These are phyloP conservation scores for Dictyostelium firmibasis DNA, from an alignment of 78 protist species.

Conservation along the genomic window DNA sequence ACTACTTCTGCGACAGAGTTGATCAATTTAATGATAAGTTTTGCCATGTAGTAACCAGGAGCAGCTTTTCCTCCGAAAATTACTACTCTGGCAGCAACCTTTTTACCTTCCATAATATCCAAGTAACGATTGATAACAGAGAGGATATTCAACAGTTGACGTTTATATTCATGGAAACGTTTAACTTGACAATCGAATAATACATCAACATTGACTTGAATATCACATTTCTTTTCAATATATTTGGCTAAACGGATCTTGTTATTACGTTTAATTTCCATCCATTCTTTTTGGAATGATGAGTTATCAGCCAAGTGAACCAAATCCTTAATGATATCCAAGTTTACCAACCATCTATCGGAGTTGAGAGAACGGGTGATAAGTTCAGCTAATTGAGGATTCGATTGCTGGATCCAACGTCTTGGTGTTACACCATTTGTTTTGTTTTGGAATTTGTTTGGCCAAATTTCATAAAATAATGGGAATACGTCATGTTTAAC, in stretches of 20 bases:
- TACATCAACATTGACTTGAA: slow-evolving; percentile 81
- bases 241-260: slow-evolving; percentile 90
- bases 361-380: slow-evolving; percentile 85
- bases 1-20: slow-evolving; percentile 90
- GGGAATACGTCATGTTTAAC: slow-evolving; percentile 87
- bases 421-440: slow-evolving; percentile 98
- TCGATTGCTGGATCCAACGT: slow-evolving; percentile 94
- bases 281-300: slow-evolving; percentile 81
- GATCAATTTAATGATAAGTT: slow-evolving; percentile 93
- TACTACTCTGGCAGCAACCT: slow-evolving; percentile 75
- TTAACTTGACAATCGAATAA: slow-evolving; percentile 95
- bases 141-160: slow-evolving; percentile 94
- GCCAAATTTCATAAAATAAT: slow-evolving; percentile 89
- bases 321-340: slow-evolving; percentile 79
- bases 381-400: slow-evolving; percentile 85
- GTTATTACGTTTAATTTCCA: slow-evolving; percentile 65
- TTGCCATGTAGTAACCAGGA: slow-evolving; percentile 95
- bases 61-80: slow-evolving; percentile 98
- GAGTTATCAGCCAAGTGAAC: slow-evolving; percentile 78
- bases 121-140: slow-evolving; percentile 65
- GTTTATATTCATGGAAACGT: slow-evolving; percentile 98
- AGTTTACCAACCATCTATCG: slow-evolving; percentile 87
- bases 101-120: slow-evolving; percentile 36
- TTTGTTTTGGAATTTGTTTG: slow-evolving; percentile 92
- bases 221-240: slow-evolving; percentile 77